Percentiles rank a stretch among this genome's conserved stretches.
Conservation (phyloP, 805 yeast species). For the Ascoidea rubescens region DNA sequence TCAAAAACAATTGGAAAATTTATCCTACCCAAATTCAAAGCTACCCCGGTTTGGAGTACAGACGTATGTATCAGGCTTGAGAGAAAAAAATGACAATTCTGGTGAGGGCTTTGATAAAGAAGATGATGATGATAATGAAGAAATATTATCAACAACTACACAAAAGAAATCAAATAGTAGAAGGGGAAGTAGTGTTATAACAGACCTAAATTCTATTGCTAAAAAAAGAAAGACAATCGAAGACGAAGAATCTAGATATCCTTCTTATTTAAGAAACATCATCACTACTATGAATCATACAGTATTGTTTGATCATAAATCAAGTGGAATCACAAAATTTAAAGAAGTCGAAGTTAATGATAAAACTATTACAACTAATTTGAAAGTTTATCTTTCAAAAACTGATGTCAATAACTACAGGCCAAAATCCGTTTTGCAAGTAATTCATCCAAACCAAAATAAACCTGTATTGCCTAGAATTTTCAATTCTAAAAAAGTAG, state of each 20-base stretch:
- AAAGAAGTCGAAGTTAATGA: conserved; percentile 16
- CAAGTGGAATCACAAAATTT: conserved; percentile 4
- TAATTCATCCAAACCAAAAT: conserved; percentile 21
- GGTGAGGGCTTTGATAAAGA: conserved; percentile 16
- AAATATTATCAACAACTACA: conserved; percentile 18
- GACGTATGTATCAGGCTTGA: conserved; percentile 46
- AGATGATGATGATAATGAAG: conserved; percentile 13
- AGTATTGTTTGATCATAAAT: not conserved
- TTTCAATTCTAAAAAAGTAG: conserved; percentile 17
- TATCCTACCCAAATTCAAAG: conserved; percentile 32
- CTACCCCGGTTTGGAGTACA: conserved; percentile 55
- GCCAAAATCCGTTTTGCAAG: conserved; percentile 16
- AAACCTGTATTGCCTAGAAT: conserved; percentile 15
- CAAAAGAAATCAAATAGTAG: conserved; percentile 20
- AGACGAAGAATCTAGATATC: conserved; percentile 3
- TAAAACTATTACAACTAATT: conserved; percentile 3
- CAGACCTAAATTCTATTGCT: conserved; percentile 14
- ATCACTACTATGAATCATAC: not conserved
- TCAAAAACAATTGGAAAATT: conserved; percentile 12
- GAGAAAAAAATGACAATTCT: conserved; percentile 18
- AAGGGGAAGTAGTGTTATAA: conserved; percentile 19
- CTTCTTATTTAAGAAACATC: conserved; percentile 5
- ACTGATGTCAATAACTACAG: conserved; percentile 18
- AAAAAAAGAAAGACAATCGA: not conserved
- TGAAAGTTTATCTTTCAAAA: conserved; percentile 5